These are phyloP conservation scores for Leccinum barrowsii DNA, from an alignment of 768 basidiomycete species.

Conservation along the genomic window DNA sequence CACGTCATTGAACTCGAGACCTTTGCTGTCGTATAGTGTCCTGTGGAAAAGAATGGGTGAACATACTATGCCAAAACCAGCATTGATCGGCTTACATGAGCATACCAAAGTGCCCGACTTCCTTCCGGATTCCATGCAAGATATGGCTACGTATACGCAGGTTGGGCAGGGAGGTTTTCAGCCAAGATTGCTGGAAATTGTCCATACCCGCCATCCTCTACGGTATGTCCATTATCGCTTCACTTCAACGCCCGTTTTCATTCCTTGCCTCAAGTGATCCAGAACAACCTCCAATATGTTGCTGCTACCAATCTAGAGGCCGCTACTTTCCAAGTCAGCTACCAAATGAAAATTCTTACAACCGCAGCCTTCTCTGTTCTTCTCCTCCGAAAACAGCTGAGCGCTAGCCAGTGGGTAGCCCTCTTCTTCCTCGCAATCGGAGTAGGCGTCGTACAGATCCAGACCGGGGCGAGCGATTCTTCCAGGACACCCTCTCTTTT, in stretches of 20 bases:
- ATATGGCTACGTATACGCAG: constrained; percentile 48
- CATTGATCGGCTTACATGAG: constrained; percentile 45
- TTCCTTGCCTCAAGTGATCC: constrained; percentile 53
- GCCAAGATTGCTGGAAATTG: constrained; percentile 93
- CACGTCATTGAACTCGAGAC: constrained; percentile 25
- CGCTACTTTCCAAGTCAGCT: constrained; percentile 95
- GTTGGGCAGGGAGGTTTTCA: constrained; percentile 70
- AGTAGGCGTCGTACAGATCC: constrained; percentile 86
- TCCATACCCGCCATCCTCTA: constrained; percentile 97
- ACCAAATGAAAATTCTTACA: constrained; percentile 97
- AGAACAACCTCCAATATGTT: constrained; percentile 95
- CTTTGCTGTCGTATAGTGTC: constrained; percentile 33
- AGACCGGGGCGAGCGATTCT: constrained; percentile 38
- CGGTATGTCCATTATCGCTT: constrained; percentile 36
- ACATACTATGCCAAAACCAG: background rate
- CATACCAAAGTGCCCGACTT: constrained; percentile 56
- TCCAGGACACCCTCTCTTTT: constrained; percentile 28
- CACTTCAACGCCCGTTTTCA: constrained; percentile 4
- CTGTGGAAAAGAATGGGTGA: constrained; percentile 7
- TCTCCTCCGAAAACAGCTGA: constrained; percentile 73
- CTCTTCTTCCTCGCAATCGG: constrained; percentile 83
- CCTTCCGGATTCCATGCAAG: constrained; percentile 34
- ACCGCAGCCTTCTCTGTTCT: constrained; percentile 87
- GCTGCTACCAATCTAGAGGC: constrained; percentile 92
- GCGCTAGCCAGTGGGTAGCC: constrained; percentile 76